Evolutionary conservation across 2,329 filamentous ascomycete genomes (phyloP).

Genomic region (Akanthomyces muscarius): DNA sequence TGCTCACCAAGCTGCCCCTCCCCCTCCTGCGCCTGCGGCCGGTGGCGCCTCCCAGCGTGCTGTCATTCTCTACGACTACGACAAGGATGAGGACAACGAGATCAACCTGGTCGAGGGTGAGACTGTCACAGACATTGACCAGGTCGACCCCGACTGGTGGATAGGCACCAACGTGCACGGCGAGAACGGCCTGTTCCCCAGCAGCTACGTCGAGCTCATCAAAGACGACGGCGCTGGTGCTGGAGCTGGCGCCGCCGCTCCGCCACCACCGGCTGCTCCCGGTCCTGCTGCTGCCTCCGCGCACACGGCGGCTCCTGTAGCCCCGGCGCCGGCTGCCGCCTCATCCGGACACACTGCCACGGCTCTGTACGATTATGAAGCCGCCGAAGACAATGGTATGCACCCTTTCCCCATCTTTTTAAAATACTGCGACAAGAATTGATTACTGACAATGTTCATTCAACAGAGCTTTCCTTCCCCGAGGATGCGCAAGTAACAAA

Average conservation of each 20-base stretch:
- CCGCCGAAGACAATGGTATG: slow-evolving; percentile 85
- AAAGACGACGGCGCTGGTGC: slow-evolving; percentile 51
- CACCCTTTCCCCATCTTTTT: neutral
- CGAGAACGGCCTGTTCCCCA: slow-evolving; percentile 88
- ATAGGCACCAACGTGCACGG: slow-evolving; percentile 84
- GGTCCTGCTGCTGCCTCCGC: slow-evolving; percentile 35
- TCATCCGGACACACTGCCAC: slow-evolving; percentile 64
- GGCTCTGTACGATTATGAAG: slow-evolving; percentile 93
- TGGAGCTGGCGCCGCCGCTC: slow-evolving; percentile 26
- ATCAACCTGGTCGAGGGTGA: slow-evolving; percentile 87
- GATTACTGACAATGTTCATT: slow-evolving; percentile 33
- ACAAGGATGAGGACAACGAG: slow-evolving; percentile 96
- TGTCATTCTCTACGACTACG: slow-evolving; percentile 88
- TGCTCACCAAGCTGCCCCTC: neutral
- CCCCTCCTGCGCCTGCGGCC: slow-evolving; percentile 12
- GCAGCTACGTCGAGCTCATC: slow-evolving; percentile 91
- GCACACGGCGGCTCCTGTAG: slow-evolving; percentile 36
- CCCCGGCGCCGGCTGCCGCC: slow-evolving; percentile 32
- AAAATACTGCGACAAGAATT: neutral
- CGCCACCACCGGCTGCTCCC: slow-evolving; percentile 31
- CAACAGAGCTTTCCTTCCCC: slow-evolving; percentile 71
- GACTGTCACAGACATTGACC: slow-evolving; percentile 85
- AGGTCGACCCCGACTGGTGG: slow-evolving; percentile 99
- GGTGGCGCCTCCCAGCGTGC: slow-evolving; percentile 54
- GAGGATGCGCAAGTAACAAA: slow-evolving; percentile 79